A percentile compares a stretch with the other conserved stretches of the same genome.
These are phyloP conservation scores for Stylonectria norvegica DNA, from an alignment of 2,329 filamentous ascomycete genomes.

Conservation along the genomic window DNA sequence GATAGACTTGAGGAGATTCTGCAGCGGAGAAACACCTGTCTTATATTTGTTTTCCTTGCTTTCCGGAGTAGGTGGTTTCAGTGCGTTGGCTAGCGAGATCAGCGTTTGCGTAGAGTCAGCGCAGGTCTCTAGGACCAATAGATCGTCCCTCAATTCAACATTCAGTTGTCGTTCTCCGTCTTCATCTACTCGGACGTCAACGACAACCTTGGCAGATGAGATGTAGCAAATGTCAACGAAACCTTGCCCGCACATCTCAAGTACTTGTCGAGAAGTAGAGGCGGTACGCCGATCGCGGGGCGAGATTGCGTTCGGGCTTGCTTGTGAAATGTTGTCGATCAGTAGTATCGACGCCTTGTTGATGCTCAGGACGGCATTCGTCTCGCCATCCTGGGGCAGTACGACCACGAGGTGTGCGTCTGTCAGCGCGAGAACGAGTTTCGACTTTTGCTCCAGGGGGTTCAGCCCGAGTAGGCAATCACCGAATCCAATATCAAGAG, in stretches of 20 bases:
- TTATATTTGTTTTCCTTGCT: slow-evolving; percentile 81
- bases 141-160: slow-evolving; percentile 77
- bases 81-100: slow-evolving; percentile 70
- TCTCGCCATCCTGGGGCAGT: slow-evolving; percentile 62
- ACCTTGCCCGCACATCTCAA: slow-evolving; percentile 60
- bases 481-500: slow-evolving; percentile 69
- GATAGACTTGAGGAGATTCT: slow-evolving; percentile 87
- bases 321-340: slow-evolving; percentile 66
- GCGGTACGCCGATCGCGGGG: slow-evolving; percentile 31
- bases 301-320: slow-evolving; percentile 9
- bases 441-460: slow-evolving; percentile 70
- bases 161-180: slow-evolving; percentile 67
- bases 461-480: slow-evolving; percentile 85
- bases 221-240: slow-evolving; percentile 87
- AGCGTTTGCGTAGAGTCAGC: slow-evolving; percentile 96
- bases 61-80: slow-evolving; percentile 79
- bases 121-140: slow-evolving; percentile 90
- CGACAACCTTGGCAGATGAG: slow-evolving; percentile 69
- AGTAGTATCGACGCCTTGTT: slow-evolving; percentile 80
- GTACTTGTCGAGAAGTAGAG: slow-evolving; percentile 48
- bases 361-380: slow-evolving; percentile 63
- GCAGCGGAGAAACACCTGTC: slow-evolving; percentile 78
- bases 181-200: slow-evolving; percentile 54
- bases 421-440: slow-evolving; percentile 73
- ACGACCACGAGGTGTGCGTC: slow-evolving; percentile 69